phyloP scores from a whole-genome alignment of 176 grass and related monocot genomes.

The Phoenix dactylifera region DNA sequence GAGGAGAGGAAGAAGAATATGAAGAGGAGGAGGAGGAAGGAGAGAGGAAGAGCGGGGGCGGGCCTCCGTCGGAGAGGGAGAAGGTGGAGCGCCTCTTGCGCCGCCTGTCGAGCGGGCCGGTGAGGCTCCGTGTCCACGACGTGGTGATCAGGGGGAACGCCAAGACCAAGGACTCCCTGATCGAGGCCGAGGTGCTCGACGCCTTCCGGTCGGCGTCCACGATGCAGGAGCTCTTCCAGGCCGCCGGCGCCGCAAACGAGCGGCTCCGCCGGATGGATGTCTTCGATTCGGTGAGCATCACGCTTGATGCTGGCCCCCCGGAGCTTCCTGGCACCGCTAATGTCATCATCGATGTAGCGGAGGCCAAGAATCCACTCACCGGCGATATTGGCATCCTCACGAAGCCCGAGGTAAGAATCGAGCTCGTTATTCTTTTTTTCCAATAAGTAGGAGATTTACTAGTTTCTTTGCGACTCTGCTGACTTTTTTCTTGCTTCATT shows the following conservation, averaged over 20 bases:
- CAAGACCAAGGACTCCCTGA: constrained; percentile 70
- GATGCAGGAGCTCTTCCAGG: constrained; percentile 68
- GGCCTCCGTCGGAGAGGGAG: constrained; percentile 32
- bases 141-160: constrained; percentile 78
- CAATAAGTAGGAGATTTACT: too few relatives aligned
- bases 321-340: constrained; percentile 91
- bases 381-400: constrained; percentile 59
- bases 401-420: constrained; percentile 63
- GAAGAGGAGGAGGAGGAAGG: neutral
- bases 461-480: too few relatives aligned
- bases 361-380: constrained; percentile 37
- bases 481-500: too few relatives aligned
- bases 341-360: constrained; percentile 76
- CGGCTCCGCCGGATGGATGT: constrained; percentile 54
- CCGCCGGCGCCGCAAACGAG: constrained; percentile 46
- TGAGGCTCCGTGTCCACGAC: constrained; percentile 76
- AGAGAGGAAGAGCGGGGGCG: constrained; percentile 26
- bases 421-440: too few relatives aligned
- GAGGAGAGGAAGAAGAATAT: neutral
- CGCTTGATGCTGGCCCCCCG: constrained; percentile 68
- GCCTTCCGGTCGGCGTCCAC: constrained; percentile 49
- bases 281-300: constrained; percentile 82
- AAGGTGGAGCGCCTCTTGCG: constrained; percentile 39
- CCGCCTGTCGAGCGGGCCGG: constrained; percentile 36
- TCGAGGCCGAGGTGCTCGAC: constrained; percentile 74